Base-by-base conservation (phyloP, 1,284 basidiomycete genomes). In the Paramarasmius palmivorus region DNA sequence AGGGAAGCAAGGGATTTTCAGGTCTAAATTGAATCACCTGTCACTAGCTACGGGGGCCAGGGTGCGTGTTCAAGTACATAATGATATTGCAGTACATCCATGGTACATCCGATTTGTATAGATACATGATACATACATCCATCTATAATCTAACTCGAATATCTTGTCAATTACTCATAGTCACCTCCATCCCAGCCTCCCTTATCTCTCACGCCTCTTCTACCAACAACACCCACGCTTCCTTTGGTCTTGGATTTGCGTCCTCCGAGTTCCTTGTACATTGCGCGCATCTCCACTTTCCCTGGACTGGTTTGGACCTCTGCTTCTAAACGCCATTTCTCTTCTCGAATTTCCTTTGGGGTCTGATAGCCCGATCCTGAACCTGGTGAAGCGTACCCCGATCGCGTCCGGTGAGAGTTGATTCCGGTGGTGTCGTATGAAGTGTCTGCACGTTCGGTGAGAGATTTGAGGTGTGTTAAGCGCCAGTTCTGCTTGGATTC, bases 181-280 rank as follows among this genome's bases (percentile, higher is more conserved):
- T 69, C 62, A n/a, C 71, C 69, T 14, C 68, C 74, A 25, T 66
- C 68, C 86, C 86, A 88, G 45, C 88, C 88, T 19, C 87, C 84
- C 64, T 79, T 84, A 59, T 88, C 87, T 60, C 84, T 74, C 39
- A 76, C 70, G 1, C 74, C 75, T 14, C 41, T 41, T 14, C 41
- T 49, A n/a, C 77, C 78, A 3, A 73, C 66, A 41, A 78, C 76
- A 6, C 84, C 87, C 19, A 89, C 69, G 65, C 90, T 93, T 8
- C 67, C 67, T 67, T 84, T 84, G 45, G 72, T 77, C 68, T 86
- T 90, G 4, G 83, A 74, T 73, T 95, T 95, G 58, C 93, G 79
- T 9, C 93, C 93, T 17, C 88, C 88, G 7, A 95, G 73, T 51
- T 92, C 89, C 73, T 95, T 95, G 73, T 95, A 95, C 76, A 87